Base-by-base conservation (phyloP, 75 land plant species). In the Sequoia sempervirens region DNA sequence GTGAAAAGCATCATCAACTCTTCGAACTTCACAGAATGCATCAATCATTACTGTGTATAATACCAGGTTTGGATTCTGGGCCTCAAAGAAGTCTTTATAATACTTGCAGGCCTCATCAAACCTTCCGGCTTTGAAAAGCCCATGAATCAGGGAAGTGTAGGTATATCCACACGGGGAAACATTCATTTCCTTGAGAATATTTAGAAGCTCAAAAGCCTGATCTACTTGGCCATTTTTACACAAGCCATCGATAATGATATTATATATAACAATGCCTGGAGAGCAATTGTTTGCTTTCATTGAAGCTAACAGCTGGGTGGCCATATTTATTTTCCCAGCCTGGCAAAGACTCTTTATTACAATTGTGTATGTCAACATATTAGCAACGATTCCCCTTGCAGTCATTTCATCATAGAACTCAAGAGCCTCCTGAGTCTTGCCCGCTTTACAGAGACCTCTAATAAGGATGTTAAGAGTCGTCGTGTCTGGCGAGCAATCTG, bases 321-420 rank as follows among this genome's bases (percentile, higher is more conserved):
- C 95, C 32, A 91, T 91, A 52, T 89, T 86, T 1, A 85, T 41
- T 53, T 82, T 82, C 37, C 84, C 83, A 10, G 85, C 87, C 26
- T 70, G 56, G 68, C 95, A 93, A 47, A 90, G 86, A 11, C 90
- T 85, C 2, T 86, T 61, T 26, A 91, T 43, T 23, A 90, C 26
- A 72, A 90, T 82, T 0, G 87, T 85, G 74, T 92, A 90, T 18
- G 78, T 86, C 46, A 72, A 52, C 37, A 23, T 75, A 84, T 90
- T 81, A 0, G 92, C 90, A 30, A 34, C 5, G 2, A 93, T 73
- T 32, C 90, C 89, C 53, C 79, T 87, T 13, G 85, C 61, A 3
- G 61, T 43, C 95, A 93, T 93, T 84, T 91, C 93, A 82, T 91
- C 93, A 34, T 92, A 88, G 84, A 94, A 14, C 2, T 36, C 18